Percentiles rank a stretch among this genome's conserved stretches.
Evolutionary conservation across 1,284 basidiomycete species (phyloP).

Genomic region (Ustilago nuda): DNA sequence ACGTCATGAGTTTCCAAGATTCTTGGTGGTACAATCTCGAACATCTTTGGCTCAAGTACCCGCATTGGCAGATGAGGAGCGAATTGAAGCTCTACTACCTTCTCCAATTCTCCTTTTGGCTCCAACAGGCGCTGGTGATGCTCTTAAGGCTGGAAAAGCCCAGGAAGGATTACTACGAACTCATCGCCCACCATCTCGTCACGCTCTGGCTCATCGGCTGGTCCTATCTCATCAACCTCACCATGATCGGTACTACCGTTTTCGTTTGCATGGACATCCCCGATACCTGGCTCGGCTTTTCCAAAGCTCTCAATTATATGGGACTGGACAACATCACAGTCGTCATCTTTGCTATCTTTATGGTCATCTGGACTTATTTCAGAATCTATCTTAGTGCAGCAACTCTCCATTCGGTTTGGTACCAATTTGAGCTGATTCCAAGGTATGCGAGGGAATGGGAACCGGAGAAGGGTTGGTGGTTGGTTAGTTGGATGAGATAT

Average conservation of each 20-base stretch:
- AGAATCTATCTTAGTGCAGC: slow-evolving; percentile 90
- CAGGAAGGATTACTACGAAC: slow-evolving; percentile 88
- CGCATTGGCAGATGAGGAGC: slow-evolving; percentile 79
- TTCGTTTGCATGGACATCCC: slow-evolving; percentile 98
- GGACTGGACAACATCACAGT: slow-evolving; percentile 56
- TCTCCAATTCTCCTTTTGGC: slow-evolving; percentile 83
- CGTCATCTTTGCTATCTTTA: slow-evolving; percentile 59
- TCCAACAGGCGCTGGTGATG: slow-evolving; percentile 90
- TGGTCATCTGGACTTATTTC: slow-evolving; percentile 77
- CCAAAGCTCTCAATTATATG: slow-evolving; percentile 68
- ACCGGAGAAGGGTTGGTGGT: slow-evolving; percentile 64
- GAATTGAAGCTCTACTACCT: slow-evolving; percentile 92
- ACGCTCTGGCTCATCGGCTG: slow-evolving; percentile 94
- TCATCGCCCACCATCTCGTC: slow-evolving; percentile 85
- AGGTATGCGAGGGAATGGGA: slow-evolving; percentile 58
- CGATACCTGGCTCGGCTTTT: slow-evolving; percentile 79
- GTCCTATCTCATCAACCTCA: slow-evolving; percentile 72
- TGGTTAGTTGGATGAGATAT: slow-evolving; percentile 67
- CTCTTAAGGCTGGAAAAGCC: slow-evolving; percentile 89
- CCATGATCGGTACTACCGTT: slow-evolving; percentile 89
- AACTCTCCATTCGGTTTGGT: slow-evolving; percentile 89
- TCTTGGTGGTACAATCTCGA: slow-evolving; percentile 82
- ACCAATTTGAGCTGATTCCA: slow-evolving; percentile 81
- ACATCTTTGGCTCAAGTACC: slow-evolving; percentile 68
- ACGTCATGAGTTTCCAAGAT: slow-evolving; percentile 85